Evolutionary conservation across 495 filamentous ascomycete species (phyloP), one percentile per base, ranked within the genome.

Genomic region (Alectoria sarmentosa): DNA sequence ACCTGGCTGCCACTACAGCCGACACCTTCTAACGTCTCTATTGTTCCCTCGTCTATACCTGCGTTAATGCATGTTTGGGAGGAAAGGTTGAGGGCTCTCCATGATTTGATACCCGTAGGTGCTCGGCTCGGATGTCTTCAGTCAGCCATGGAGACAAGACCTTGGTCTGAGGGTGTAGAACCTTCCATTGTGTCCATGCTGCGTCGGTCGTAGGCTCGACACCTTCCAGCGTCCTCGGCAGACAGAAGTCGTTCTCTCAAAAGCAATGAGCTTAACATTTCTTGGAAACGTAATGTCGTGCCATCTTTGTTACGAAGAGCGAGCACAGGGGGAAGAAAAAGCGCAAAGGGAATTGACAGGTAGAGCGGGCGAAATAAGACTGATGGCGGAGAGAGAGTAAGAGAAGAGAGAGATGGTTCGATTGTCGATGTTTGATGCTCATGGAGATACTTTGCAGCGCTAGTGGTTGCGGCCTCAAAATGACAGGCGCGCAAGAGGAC

Each of bases 121-220:
- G 52, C 28, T 55, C 52, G n/a, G 52, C 52, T 55, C 52, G 52
- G 52, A 34, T 17, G 28, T 55, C 52, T 34, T 55, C 28, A 17
- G 52, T 55, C 28, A 55, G 30, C 52, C 52, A 55, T 55, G 52
- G 52, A 55, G 52, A 55, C 17, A 55, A 17, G 10, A 34, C 52
- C 17, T 34, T 55, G 30, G 30, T 34, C 6, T 55, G 52, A 55
- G 17, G 15, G 30, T 55, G 30, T 10, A 21, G 7, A 34, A 5
- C 13, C 30, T 55, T 55, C 52, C 52, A 34, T 34, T 32, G 52
- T 55, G 52, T 55, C 52, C 52, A 55, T 21, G 52, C 52, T 9
- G 52, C 30, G 30, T n/a, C 52, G 5, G 34, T 32, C 15, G 10
- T 21, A 17, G 52, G 52, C 52, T 55, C 52, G 17, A 55, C 52